Conservation (phyloP, 768 basidiomycete genomes). For the Phallus indusiatus region DNA sequence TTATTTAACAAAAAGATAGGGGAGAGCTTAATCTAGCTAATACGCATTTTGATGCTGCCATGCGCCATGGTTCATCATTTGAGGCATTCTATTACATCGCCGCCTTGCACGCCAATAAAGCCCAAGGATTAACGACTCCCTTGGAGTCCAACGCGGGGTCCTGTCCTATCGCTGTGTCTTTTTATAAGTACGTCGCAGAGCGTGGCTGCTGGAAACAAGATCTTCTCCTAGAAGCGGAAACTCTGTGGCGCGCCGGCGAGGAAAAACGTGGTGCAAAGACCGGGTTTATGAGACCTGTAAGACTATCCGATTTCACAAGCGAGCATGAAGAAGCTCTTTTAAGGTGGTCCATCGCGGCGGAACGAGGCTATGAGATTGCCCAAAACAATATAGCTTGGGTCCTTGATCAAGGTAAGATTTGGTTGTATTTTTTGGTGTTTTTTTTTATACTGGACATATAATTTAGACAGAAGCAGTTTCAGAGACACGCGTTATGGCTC, state of each 20-base stretch:
- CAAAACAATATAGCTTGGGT: constrained; percentile 94
- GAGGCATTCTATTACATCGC: constrained; percentile 94
- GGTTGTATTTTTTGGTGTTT: not conserved
- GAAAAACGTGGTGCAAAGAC: constrained; percentile 22
- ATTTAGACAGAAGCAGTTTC: constrained; percentile 59
- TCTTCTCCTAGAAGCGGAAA: constrained; percentile 71
- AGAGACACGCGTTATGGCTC: constrained; percentile 61
- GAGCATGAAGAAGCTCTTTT: constrained; percentile 80
- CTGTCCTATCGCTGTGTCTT: constrained; percentile 85
- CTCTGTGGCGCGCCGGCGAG: constrained; percentile 58
- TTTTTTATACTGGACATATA: constrained; percentile 21
- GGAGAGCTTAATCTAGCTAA: constrained; percentile 61
- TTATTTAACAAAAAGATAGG: constrained; percentile 35
- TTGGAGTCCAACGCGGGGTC: constrained; percentile 44
- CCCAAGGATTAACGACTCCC: constrained; percentile 34
- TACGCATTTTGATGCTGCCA: constrained; percentile 73
- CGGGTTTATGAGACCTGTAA: not conserved
- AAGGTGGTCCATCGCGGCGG: constrained; percentile 92
- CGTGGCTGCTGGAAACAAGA: constrained; percentile 81
- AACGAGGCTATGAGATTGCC: constrained; percentile 83
- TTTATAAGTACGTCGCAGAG: constrained; percentile 88
- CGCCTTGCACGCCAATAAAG: constrained; percentile 60
- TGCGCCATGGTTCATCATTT: constrained; percentile 82
- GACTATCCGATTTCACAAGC: constrained; percentile 17
- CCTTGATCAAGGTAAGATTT: constrained; percentile 72